Evolutionary conservation across 2,329 filamentous ascomycete genomes (phyloP), one percentile per base, ranked within the genome.

Genomic region (Sporothrix schenckii): DNA sequence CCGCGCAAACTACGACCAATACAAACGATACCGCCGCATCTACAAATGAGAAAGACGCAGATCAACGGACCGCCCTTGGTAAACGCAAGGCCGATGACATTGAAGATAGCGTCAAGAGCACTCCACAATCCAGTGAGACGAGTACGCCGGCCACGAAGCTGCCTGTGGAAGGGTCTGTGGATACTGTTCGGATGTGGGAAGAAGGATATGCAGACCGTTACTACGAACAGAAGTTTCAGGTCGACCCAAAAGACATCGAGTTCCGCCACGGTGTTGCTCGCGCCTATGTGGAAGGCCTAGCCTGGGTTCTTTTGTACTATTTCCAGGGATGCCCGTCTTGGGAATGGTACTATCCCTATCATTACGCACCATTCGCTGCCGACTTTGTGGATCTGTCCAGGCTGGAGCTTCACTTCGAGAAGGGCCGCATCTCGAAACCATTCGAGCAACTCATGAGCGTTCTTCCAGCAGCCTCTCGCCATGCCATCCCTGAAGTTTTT

Each of bases 371-470:
- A 3, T 99, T 99, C 78, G 95, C 95, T 2, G 92, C 93, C 68
- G 95, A 99, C 79, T 99, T 99, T 79, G 90, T 91, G 71, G 90
- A 94, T 70, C 85, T 99, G 60, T 87, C 85, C 68, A 89, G 93
- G 75, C 89, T 97, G 84, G 85, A 91, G 44, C 88, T 97, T 74
- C 83, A 86, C 21, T 99, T 99, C 75, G 87, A 92, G 71, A 92
- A 94, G 79, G 94, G 94, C 13, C 88, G 85, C 65, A 92, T 93
- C 4, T 97, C 97, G 75, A 91, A 86, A 74, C 96, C 95, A 0
- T 99, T 97, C 77, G 95, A 99, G 80, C 95, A 99, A 80, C 84
- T 99, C 66, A 99, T 99, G 95, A 96, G 95, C 76, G 95, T 99
- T 66, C 86, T 99, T 77, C 95, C 95, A 19, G 94, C 95, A 4